Evolutionary conservation across 805 yeast genomes (phyloP), one percentile per base, ranked within the genome.

Genomic region (Starmerella davenportii): DNA sequence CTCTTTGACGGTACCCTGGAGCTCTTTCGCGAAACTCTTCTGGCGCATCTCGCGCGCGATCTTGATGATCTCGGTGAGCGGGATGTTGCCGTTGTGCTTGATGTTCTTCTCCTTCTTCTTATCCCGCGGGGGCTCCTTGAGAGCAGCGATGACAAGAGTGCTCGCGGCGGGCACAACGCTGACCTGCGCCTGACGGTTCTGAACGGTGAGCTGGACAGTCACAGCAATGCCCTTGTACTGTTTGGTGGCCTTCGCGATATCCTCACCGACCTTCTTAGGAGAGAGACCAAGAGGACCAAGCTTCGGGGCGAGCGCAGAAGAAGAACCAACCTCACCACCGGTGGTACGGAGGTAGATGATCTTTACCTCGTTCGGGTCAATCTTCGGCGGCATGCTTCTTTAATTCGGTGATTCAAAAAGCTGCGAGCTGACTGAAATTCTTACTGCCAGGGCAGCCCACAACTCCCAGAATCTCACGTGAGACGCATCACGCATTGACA

Each of bases 261-360:
- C 98, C 72, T 90, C 98, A 85, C 98, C 98, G 64, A 90, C 95
- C 79, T 90, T 87, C 93, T 87, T 90, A 74, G 98, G 95, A 50
- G 95, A 84, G 60, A 90, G 74, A 84, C 98, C 98, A 65, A 90
- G 81, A 59, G 98, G 98, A 81, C 98, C 98, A 64, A 90, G 90
- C 87, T 90, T 90, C 66, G 98, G 98, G 59, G 98, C 98, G 62
- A 90, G 79, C 55, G 98, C 95, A 55, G 98, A 80, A 51, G 96
- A 84, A 62, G 95, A 94, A 74, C 96, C 98, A 61, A 90, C 92
- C 76, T 90, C 98, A 76, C 98, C 98, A 80, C 98, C 98, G 58
- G 84, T 92, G 70, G 98, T 95, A 79, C 98, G 82, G 70, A 90
- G 73, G 81, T 87, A 87, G 71, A 90, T 73, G 80, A 71, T 81